Evolutionary conservation across 2,329 filamentous ascomycete species (phyloP).

Genomic region (Aspergillus costaricaensis): DNA sequence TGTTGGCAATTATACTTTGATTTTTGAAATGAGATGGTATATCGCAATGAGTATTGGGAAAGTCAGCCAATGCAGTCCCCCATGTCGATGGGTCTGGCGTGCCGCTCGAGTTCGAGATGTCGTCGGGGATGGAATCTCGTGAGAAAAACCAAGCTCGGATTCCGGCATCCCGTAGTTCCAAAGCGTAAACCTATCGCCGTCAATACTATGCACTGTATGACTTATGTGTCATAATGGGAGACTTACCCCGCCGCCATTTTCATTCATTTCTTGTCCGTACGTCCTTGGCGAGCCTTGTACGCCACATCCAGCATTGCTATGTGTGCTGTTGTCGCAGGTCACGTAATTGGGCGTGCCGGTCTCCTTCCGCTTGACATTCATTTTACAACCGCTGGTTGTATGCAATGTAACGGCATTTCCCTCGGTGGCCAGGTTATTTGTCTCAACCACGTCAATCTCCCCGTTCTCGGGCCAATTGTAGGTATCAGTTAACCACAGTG

Average conservation of each 20-base stretch:
- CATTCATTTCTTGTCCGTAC: conserved; percentile 58
- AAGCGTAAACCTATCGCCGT: conserved; percentile 52
- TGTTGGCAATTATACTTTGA: conserved; percentile 67
- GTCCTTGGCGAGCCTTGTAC: conserved; percentile 49
- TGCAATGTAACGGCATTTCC: conserved; percentile 65
- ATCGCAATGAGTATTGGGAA: conserved; percentile 64
- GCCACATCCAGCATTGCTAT: conserved; percentile 61
- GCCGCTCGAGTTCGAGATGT: conserved; percentile 51
- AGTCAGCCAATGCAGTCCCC: conserved; percentile 65
- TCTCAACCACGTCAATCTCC: conserved; percentile 66
- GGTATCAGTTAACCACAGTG: conserved; percentile 66
- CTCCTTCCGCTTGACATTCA: conserved; percentile 56
- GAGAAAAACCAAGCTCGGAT: conserved; percentile 66
- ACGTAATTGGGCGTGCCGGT: conserved; percentile 46
- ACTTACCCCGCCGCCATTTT: conserved; percentile 54
- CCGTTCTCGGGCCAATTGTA: conserved; percentile 64
- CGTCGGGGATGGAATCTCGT: conserved; percentile 51
- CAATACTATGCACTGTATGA: background rate
- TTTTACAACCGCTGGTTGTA: conserved; percentile 57
- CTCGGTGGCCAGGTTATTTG: conserved; percentile 55
- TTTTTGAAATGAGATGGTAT: conserved; percentile 63
- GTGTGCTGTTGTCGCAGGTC: conserved; percentile 55
- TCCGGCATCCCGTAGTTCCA: conserved; percentile 62
- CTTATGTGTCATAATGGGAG: rapidly evolving
- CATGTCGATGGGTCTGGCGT: conserved; percentile 63